Conservation (phyloP, 2,329 filamentous ascomycete genomes). For the Aspergillus floridensis region DNA sequence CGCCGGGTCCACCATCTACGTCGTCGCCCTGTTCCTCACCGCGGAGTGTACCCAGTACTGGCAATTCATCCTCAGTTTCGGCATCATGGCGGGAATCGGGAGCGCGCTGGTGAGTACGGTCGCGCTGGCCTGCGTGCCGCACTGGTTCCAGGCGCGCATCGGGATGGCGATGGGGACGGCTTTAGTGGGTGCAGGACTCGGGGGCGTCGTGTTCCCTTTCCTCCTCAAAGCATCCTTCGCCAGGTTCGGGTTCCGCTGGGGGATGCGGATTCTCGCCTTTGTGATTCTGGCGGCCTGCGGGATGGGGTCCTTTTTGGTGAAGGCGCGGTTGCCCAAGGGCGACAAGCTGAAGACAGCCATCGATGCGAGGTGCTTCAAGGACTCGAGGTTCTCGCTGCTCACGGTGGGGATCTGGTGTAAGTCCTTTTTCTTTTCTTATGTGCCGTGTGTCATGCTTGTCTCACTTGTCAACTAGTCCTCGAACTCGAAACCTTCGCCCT, state of each 20-base stretch:
- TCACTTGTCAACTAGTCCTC: slow-evolving; percentile 19
- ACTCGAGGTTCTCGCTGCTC: slow-evolving; percentile 45
- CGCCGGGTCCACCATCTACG: slow-evolving; percentile 38
- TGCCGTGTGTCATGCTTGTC: background rate
- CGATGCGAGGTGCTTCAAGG: slow-evolving; percentile 45
- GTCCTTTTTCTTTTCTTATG: background rate
- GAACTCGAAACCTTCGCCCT: slow-evolving; percentile 33
- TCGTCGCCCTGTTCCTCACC: slow-evolving; percentile 45
- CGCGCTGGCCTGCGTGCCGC: slow-evolving; percentile 38
- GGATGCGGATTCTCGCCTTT: slow-evolving; percentile 39
- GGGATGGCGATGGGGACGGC: slow-evolving; percentile 42
- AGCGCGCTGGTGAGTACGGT: slow-evolving; percentile 40
- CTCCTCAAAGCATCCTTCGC: slow-evolving; percentile 35
- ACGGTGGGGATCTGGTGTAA: slow-evolving; percentile 46
- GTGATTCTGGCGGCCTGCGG: slow-evolving; percentile 33
- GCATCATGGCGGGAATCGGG: slow-evolving; percentile 37
- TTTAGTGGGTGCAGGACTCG: slow-evolving; percentile 40
- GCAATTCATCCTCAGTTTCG: slow-evolving; percentile 49
- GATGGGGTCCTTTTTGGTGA: slow-evolving; percentile 36
- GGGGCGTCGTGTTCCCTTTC: slow-evolving; percentile 40
- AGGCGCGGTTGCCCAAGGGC: slow-evolving; percentile 36
- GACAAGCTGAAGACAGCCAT: slow-evolving; percentile 33
- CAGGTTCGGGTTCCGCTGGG: slow-evolving; percentile 39
- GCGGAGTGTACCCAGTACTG: slow-evolving; percentile 50
- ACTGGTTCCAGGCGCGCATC: slow-evolving; percentile 42